Evolutionary conservation across 257 asterid genomes (phyloP).

Genomic region (Solanum stenotomum): DNA sequence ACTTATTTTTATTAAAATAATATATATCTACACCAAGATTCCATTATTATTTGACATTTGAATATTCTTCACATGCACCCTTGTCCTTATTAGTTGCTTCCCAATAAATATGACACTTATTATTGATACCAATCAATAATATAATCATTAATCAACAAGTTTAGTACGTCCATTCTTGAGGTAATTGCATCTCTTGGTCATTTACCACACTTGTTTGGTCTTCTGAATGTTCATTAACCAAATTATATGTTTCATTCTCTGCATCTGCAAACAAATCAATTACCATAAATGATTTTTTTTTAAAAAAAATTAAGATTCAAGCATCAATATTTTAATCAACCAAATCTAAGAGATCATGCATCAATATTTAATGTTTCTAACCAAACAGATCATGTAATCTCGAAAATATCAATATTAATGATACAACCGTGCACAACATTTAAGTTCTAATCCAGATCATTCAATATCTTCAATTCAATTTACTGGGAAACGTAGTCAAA

Average conservation of each 20-base stretch:
- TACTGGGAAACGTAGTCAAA: background rate
- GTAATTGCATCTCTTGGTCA: constrained; percentile 18
- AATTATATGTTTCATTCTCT: constrained; percentile 5
- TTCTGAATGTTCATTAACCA: constrained; percentile 4
- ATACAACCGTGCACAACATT: background rate
- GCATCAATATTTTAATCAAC: background rate
- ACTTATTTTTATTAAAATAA: background rate
- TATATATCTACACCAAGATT: background rate
- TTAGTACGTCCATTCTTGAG: constrained; percentile 35
- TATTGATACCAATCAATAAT: background rate
- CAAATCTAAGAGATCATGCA: background rate
- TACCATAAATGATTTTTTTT: background rate
- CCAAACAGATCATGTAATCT: background rate
- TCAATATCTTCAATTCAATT: background rate
- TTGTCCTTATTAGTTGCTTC: background rate
- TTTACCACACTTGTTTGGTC: background rate
- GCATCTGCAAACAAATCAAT: constrained; percentile 6
- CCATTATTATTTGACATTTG: background rate
- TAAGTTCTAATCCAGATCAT: background rate
- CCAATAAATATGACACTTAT: background rate
- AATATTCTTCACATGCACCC: background rate
- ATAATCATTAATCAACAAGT: background rate
- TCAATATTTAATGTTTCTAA: background rate
- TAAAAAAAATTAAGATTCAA: background rate
- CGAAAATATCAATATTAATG: background rate